Conservation (phyloP, 495 filamentous ascomycete species). For the Penicillium bovifimosum region DNA sequence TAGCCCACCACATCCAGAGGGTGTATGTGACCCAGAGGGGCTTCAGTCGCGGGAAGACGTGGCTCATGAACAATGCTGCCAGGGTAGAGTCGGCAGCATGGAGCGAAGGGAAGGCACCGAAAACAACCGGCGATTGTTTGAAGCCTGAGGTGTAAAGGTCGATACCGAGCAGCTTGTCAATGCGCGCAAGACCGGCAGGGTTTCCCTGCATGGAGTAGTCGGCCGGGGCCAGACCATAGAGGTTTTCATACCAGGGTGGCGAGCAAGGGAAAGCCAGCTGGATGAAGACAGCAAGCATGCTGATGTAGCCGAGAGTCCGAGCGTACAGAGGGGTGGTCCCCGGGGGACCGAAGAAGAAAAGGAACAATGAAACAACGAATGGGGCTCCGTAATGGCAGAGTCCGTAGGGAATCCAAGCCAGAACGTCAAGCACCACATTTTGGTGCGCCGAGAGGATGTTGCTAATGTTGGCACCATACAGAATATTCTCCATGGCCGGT, state of each 20-base stretch:
- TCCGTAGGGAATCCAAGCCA: conserved; percentile 93
- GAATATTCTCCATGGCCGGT: conserved; percentile 91
- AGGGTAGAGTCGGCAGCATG: conserved; percentile 82
- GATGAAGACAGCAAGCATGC: conserved; percentile 74
- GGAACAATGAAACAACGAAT: conserved; percentile 62
- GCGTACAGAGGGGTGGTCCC: conserved; percentile 82
- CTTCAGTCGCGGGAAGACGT: conserved; percentile 75
- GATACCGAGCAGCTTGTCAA: conserved; percentile 81
- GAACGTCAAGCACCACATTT: conserved; percentile 69
- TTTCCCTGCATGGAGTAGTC: conserved; percentile 86
- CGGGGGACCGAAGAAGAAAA: conserved; percentile 85
- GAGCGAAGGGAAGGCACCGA: conserved; percentile 89
- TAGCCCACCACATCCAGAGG: conserved; percentile 96
- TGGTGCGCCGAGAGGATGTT: conserved; percentile 90
- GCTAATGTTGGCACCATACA: conserved; percentile 93
- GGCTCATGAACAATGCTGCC: conserved; percentile 87
- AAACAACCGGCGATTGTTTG: conserved; percentile 82
- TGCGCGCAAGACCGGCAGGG: conserved; percentile 80
- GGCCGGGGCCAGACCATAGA: conserved; percentile 80
- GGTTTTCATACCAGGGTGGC: conserved; percentile 91
- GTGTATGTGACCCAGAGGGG: conserved; percentile 75
- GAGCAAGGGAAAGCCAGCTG: conserved; percentile 90
- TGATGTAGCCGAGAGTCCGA: conserved; percentile 85
- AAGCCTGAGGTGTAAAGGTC: conserved; percentile 90
- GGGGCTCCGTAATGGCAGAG: conserved; percentile 82